Evolutionary conservation across 2,329 filamentous ascomycete genomes (phyloP).

Genomic region (Paraphoma sp.): DNA sequence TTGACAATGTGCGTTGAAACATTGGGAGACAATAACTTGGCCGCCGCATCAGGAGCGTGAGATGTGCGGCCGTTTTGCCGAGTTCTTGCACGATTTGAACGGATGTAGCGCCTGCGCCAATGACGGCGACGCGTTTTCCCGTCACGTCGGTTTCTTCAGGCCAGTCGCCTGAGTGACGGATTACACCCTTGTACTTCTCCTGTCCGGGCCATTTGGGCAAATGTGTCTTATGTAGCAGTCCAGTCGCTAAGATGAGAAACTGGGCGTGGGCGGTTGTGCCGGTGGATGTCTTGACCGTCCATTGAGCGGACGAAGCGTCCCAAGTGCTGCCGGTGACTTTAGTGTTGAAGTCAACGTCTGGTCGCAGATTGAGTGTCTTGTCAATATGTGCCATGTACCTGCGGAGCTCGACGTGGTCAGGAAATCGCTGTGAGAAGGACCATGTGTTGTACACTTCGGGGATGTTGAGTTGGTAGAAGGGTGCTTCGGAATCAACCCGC

Average conservation of each 20-base stretch:
- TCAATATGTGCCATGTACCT: slow-evolving; percentile 35
- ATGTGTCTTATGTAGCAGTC: slow-evolving; percentile 23
- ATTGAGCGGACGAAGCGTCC: slow-evolving; percentile 46
- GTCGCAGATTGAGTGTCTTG: slow-evolving; percentile 22
- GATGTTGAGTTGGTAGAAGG: slow-evolving; percentile 40
- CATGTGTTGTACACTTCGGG: slow-evolving; percentile 34
- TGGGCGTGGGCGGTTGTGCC: slow-evolving; percentile 53
- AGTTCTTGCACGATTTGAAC: slow-evolving; percentile 38
- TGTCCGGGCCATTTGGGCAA: slow-evolving; percentile 23
- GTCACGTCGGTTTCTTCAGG: slow-evolving; percentile 45
- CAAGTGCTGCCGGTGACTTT: slow-evolving; percentile 53
- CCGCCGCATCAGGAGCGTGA: slow-evolving; percentile 28
- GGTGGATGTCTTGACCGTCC: slow-evolving; percentile 54
- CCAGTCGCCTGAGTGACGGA: slow-evolving; percentile 28
- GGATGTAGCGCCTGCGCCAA: slow-evolving; percentile 36
- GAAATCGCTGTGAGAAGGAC: slow-evolving; percentile 30
- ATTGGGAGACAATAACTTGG: slow-evolving; percentile 36
- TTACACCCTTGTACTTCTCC: slow-evolving; percentile 23
- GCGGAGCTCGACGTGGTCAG: slow-evolving; percentile 31
- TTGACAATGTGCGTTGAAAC: slow-evolving; percentile 24
- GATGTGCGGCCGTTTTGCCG: slow-evolving; percentile 23
- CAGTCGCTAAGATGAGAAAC: slow-evolving; percentile 43
- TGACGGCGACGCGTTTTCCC: slow-evolving; percentile 31
- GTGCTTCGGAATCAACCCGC: slow-evolving; percentile 36
- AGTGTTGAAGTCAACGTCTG: slow-evolving; percentile 49